Base-by-base conservation (phyloP, 257 asterid genomes). In the Perilla frutescens region DNA sequence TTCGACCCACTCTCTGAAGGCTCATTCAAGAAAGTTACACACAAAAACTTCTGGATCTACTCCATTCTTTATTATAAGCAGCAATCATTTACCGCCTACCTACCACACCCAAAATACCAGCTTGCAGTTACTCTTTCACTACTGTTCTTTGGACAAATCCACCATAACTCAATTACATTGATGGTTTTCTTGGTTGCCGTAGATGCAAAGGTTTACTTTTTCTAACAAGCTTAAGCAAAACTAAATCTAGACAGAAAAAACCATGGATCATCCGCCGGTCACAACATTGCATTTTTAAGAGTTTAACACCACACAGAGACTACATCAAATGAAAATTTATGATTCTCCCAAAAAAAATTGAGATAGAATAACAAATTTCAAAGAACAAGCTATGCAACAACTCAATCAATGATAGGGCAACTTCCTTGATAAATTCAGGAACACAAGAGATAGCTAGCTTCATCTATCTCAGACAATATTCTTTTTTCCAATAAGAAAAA, bases 31-130 rank as follows among this genome's bases (percentile, higher is more conserved):
- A 58, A 79, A 68, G 40, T 11, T 74, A 50, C 32, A 57, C 72
- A 51, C 40, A 29, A 20, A 48, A 71, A 32, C 78, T 49, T 59
- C 34, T 58, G 10, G 76, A 79, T 73, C 81, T 82, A 75, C 71
- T 15, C 34, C 53, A 49, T 62, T 61, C 68, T 49, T 56, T 20
- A 37, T 40, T 8, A 26, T 58, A 43, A 63, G 39, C 57, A 3
- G 44, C 66, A 64, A 75, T 49, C 4, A 56, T 43, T 29, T 43
- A 63, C 37, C 62, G 58, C 56, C 72, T 59, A 54, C 61, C 49
- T 62, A 69, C 45, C 6, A 31, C 15, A 34, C 6, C 70, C 66
- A 45, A 70, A 51, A 55, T 10, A 62, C 34, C 70, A 43, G 36
- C 60, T 13, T 3, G 60, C 40, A 40, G 44, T 39, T 60, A 26